Percentiles rank a stretch among this genome's conserved stretches.
phyloP scores from a whole-genome alignment of 1,284 basidiomycete genomes.

The Irpex rosettiformis region DNA sequence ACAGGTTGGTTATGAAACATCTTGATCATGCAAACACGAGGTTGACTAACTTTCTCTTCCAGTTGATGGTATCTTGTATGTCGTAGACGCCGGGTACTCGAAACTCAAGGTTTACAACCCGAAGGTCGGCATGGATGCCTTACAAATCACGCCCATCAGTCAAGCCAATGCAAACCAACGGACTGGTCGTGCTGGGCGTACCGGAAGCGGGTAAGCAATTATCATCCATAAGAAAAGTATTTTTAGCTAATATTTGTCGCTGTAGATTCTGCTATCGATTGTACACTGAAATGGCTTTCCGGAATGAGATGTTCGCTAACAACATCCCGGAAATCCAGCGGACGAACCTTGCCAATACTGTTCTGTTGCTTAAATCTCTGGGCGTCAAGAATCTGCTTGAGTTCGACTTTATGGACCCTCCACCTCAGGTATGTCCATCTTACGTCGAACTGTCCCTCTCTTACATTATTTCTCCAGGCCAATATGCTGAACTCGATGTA shows the following conservation, averaged over 20 bases:
- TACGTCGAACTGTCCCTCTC: conserved; percentile 48
- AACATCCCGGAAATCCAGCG: conserved; percentile 98
- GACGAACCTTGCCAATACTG: conserved; percentile 91
- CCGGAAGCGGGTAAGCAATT: conserved; percentile 78
- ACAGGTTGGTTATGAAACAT: conserved; percentile 55
- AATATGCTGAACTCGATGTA: conserved; percentile 99
- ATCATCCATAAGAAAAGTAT: neutral
- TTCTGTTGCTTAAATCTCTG: conserved; percentile 96
- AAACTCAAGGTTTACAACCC: conserved; percentile 99
- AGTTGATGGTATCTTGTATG: conserved; percentile 98
- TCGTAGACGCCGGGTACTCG: conserved; percentile 95
- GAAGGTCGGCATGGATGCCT: conserved; percentile 97
- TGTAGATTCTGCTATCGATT: conserved; percentile 91
- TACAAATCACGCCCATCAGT: conserved; percentile 98
- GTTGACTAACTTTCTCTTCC: conserved; percentile 18
- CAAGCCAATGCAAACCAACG: conserved; percentile 97
- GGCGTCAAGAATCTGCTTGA: conserved; percentile 97
- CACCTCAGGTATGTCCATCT: conserved; percentile 75
- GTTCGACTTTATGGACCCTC: conserved; percentile 99
- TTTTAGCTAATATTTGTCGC: conserved; percentile 1
- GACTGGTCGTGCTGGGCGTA: conserved; percentile 94
- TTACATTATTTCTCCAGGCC: conserved; percentile 43
- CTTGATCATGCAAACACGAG: neutral
- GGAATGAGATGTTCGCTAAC: conserved; percentile 97
- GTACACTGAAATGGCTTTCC: conserved; percentile 96